Conservation (phyloP, 768 basidiomycete species). For the Termitomyces eurrhizus region DNA sequence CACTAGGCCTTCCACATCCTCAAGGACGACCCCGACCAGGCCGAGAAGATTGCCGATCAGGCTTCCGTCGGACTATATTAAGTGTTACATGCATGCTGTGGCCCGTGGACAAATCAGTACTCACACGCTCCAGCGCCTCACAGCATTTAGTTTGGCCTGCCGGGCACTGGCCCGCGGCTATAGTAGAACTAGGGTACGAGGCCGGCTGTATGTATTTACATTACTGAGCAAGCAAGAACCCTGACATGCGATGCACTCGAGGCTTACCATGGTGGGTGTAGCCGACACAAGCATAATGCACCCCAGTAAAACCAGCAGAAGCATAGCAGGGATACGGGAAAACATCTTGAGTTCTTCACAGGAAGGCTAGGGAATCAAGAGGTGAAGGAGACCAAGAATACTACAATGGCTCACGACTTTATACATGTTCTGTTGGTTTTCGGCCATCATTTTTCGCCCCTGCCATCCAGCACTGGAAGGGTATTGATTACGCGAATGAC, state of each 20-base stretch:
- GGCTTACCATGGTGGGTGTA: slow-evolving; percentile 18
- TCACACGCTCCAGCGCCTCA: slow-evolving; percentile 22
- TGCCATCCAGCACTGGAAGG: not conserved
- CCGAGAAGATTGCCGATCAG: slow-evolving; percentile 21
- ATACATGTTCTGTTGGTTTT: not conserved
- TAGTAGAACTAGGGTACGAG: slow-evolving; percentile 13
- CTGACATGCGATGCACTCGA: not conserved
- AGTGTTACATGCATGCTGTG: not conserved
- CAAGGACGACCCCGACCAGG: slow-evolving; percentile 21
- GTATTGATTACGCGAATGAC: not conserved
- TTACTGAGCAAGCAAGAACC: not conserved
- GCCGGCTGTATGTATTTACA: not conserved
- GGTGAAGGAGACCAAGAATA: not conserved
- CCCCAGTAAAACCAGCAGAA: slow-evolving; percentile 12
- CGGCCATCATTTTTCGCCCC: not conserved
- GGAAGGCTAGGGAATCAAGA: not conserved
- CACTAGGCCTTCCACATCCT: slow-evolving; percentile 25
- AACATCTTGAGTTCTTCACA: slow-evolving; percentile 9
- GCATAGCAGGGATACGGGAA: slow-evolving; percentile 11
- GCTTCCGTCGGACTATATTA: slow-evolving; percentile 19
- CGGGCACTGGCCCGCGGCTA: slow-evolving; percentile 21
- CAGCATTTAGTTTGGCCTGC: slow-evolving; percentile 24
- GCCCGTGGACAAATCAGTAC: not conserved
- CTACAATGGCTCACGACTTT: not conserved
- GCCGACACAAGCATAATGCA: slow-evolving; percentile 21